Evolutionary conservation across 2,329 filamentous ascomycete species (phyloP).

Genomic region (Endoconidiophora polonica): DNA sequence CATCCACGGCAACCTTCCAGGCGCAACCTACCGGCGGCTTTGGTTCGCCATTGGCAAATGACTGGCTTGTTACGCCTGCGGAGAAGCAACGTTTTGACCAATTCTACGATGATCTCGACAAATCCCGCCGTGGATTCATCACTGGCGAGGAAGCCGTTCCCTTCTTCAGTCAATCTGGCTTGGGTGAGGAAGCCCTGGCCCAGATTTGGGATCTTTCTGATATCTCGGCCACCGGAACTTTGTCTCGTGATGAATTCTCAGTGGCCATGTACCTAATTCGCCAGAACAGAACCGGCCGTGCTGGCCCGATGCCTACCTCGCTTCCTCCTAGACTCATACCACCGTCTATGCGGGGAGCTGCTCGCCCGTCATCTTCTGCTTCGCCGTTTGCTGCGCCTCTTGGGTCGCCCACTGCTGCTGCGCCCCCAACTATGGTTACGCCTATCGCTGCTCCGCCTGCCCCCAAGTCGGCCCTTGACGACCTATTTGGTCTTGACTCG

Average conservation of each 20-base stretch:
- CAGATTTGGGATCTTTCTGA: conserved; percentile 97
- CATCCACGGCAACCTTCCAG: conserved; percentile 23
- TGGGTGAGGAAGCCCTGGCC: conserved; percentile 76
- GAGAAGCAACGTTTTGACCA: conserved; percentile 82
- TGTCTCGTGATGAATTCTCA: conserved; percentile 82
- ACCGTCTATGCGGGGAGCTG: conserved; percentile 60
- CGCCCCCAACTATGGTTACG: conserved; percentile 17
- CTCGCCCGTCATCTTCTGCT: conserved; percentile 28
- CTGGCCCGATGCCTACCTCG: conserved; percentile 50
- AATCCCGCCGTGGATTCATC: conserved; percentile 62
- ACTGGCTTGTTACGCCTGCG: conserved; percentile 68
- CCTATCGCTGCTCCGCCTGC: conserved; percentile 25
- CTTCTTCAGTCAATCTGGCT: conserved; percentile 83
- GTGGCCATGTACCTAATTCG: conserved; percentile 96
- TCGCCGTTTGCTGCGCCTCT: conserved; percentile 37
- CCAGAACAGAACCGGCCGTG: conserved; percentile 62
- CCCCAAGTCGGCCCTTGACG: conserved; percentile 73
- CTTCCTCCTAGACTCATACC: conserved; percentile 71
- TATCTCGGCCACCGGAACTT: conserved; percentile 72
- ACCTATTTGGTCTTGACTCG: conserved; percentile 75
- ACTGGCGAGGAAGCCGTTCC: conserved; percentile 86
- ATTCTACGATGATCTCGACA: conserved; percentile 73
- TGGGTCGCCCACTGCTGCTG: conserved; percentile 23
- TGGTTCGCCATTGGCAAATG: conserved; percentile 25
- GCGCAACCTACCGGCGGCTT: conserved; percentile 19